phyloP scores from a whole-genome alignment of 2,329 filamentous ascomycete genomes.

The Didymella arachidicola region DNA sequence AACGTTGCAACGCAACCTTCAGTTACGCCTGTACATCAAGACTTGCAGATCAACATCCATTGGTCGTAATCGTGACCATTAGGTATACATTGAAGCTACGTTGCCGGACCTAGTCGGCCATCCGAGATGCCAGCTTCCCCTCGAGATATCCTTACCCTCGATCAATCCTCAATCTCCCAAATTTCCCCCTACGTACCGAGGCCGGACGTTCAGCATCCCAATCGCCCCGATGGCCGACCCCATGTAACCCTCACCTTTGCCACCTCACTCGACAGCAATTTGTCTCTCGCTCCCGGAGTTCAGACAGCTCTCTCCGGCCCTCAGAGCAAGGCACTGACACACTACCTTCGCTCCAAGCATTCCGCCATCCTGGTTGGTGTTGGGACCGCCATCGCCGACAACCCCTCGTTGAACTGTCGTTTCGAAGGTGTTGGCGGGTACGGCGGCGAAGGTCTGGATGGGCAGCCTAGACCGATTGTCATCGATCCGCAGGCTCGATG shows the following conservation, averaged over 20 bases:
- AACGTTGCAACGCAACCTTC: not conserved
- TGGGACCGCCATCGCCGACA: constrained; percentile 82
- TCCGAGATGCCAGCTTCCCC: constrained; percentile 18
- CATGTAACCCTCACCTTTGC: constrained; percentile 82
- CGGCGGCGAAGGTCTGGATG: constrained; percentile 59
- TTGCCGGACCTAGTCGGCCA: not conserved
- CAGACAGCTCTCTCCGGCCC: constrained; percentile 84
- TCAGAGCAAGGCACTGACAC: constrained; percentile 89
- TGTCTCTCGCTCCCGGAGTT: constrained; percentile 78
- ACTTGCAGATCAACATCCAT: not conserved
- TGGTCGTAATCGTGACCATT: too few species aligned
- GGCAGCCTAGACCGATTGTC: constrained; percentile 81
- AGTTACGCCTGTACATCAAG: not conserved
- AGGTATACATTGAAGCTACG: not conserved
- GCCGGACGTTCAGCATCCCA: constrained; percentile 10
- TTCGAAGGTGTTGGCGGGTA: constrained; percentile 67
- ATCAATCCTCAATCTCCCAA: constrained; percentile 55
- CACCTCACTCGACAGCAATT: constrained; percentile 82
- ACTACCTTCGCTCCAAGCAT: constrained; percentile 83
- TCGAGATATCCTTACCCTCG: constrained; percentile 50
- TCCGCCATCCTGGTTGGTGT: constrained; percentile 86
- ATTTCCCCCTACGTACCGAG: constrained; percentile 61
- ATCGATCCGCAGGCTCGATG: constrained; percentile 82
- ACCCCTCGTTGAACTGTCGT: constrained; percentile 85
- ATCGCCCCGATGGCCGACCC: constrained; percentile 19